Percentiles rank a stretch among this genome's conserved stretches.
These are phyloP conservation scores for Pluteus cervinus DNA, from an alignment of 768 basidiomycete species.

Conservation along the genomic window DNA sequence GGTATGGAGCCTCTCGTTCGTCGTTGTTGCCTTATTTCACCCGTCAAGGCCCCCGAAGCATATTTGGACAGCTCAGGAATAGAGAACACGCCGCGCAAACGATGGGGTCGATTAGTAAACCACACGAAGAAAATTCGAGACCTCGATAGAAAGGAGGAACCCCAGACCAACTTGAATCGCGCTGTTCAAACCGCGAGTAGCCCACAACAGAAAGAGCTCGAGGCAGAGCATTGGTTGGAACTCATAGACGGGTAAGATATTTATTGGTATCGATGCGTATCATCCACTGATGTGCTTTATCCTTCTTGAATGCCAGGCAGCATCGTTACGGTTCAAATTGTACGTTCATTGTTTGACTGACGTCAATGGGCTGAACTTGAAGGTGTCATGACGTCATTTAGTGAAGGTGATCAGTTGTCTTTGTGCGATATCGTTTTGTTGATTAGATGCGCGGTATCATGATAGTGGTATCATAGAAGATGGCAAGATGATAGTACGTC, in stretches of 20 bases:
- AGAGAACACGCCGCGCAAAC: slow-evolving; percentile 34
- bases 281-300: slow-evolving; percentile 1
- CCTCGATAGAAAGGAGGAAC: neutral
- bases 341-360: too few species aligned
- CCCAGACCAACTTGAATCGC: too few species aligned
- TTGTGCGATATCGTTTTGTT: neutral
- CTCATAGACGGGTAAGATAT: slow-evolving; percentile 49
- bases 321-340: slow-evolving; percentile 61
- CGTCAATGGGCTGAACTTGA: too few species aligned
- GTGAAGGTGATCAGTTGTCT: slow-evolving; percentile 38
- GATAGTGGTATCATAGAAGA: slow-evolving; percentile 49
- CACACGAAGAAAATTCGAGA: neutral
- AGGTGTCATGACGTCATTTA: too few species aligned
- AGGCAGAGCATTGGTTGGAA: slow-evolving; percentile 62
- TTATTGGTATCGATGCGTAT: too few species aligned
- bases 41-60: too few species aligned
- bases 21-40: too few species aligned
- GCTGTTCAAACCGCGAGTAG: slow-evolving; percentile 7
- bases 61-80: too few species aligned
- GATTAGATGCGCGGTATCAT: neutral
- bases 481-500: slow-evolving; percentile 55
- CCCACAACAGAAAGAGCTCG: slow-evolving; percentile 39
- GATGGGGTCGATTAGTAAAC: slow-evolving; percentile 44
- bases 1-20: too few species aligned
- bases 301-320: slow-evolving; percentile 27